phyloP scores from a whole-genome alignment of 1,284 basidiomycete species.

The Rugosomyces carneus region DNA sequence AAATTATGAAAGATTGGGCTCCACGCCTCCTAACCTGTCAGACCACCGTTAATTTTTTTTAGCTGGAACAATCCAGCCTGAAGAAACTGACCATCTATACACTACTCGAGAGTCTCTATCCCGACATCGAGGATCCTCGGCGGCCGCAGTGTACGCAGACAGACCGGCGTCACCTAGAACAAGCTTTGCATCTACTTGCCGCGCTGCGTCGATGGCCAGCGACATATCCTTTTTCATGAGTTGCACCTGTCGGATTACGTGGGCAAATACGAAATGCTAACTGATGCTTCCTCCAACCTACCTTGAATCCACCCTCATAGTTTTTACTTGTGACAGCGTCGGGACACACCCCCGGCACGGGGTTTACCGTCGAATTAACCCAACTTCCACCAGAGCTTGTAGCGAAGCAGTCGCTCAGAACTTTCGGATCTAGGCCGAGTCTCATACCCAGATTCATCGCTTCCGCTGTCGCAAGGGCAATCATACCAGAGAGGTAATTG shows the following conservation, averaged over 20 bases:
- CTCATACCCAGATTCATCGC: conserved; percentile 39
- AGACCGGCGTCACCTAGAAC: conserved; percentile 32
- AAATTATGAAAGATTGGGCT: conserved; percentile 4
- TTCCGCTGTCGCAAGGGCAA: conserved; percentile 34
- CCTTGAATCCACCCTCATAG: conserved; percentile 37
- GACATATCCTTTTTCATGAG: conserved; percentile 37
- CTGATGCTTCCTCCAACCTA: conserved; percentile 1
- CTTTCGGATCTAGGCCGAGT: conserved; percentile 32
- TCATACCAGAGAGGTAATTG: conserved; percentile 35
- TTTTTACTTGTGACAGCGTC: conserved; percentile 34
- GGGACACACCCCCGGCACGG: conserved; percentile 36
- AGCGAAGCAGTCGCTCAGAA: conserved; percentile 29
- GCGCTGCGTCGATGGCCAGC: conserved; percentile 30
- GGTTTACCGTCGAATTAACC: conserved; percentile 35
- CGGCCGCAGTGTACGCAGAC: conserved; percentile 29
- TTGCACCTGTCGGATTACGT: conserved; percentile 22
- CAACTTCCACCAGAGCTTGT: conserved; percentile 33
- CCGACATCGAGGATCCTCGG: conserved; percentile 30
- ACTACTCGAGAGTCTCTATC: conserved; percentile 32
- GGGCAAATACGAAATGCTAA: background rate
- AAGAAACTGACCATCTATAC: conserved; percentile 27
- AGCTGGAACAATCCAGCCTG: background rate
- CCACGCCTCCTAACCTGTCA: conserved; percentile 14
- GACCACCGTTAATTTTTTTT: background rate
- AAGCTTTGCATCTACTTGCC: conserved; percentile 28